Base-by-base conservation (phyloP, 106 monocot genomes). In the Cymbidium sinense region DNA sequence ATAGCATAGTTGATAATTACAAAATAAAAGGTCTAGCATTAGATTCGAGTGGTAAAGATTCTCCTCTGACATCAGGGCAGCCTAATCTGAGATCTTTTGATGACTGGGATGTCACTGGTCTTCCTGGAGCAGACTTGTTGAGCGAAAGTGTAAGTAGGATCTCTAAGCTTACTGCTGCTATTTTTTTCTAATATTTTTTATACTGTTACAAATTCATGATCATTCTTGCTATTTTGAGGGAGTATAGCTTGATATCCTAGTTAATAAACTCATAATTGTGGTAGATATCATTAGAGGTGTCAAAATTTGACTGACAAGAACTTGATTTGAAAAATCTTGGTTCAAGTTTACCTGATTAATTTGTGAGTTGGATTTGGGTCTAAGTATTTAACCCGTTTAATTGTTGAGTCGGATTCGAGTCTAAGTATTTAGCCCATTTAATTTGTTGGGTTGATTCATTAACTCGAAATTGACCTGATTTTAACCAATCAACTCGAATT, bases 31-130 rank as follows among this genome's bases (percentile, higher is more conserved):
- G 81, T 10, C 41, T 36, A 65, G 79, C 75, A 7, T 70, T 84
- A 25, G 88, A 88, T 13, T 41, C 77, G 8, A 47, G 72, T 34
- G 44, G 75, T 33, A 87, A 79, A 83, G 90, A 82, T 75, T 85
- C 80, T 13, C 62, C 88, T 62, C 44, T 43, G 44, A 69, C 74
- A 20, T 54, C 74, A 37, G 82, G 78, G 17, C 85, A 73, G 31
- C 25, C 36, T 36, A 73, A 11, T 39, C 28, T 70, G 35, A 87
- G 77, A 65, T 83, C 82, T 55, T 81, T 85, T 69, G 92, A 98
- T 35, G 94, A 94, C 1, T 98, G 98, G 98, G 90, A 92, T 82
- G 82, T 98, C 74, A 87, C 76, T 34, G 98, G 98, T 52, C 86
- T 98, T 83, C 94, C 94, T 74, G 98, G 98, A 50, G 82, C 88